phyloP scores from a whole-genome alignment of 108 stramenopile species.

The Fistulifera solaris region DNA sequence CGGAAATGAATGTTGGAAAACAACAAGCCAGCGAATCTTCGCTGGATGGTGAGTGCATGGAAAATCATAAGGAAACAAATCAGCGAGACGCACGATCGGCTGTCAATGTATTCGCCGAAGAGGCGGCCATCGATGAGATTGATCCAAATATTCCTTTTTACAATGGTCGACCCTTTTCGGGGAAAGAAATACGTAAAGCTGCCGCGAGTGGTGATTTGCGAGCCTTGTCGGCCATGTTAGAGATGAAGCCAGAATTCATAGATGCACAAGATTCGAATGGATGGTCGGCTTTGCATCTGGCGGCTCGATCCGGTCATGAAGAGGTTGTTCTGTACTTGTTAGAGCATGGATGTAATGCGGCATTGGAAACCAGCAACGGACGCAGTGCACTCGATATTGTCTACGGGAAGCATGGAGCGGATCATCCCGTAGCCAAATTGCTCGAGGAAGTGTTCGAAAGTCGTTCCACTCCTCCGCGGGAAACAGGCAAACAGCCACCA shows the following conservation, averaged over 20 bases:
- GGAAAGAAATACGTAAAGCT: not conserved
- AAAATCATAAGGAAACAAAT: not conserved
- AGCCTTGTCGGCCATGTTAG: not conserved
- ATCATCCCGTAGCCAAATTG: not conserved
- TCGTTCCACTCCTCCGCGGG: not conserved
- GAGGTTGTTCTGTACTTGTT: conserved; percentile 6
- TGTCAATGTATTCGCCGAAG: not conserved
- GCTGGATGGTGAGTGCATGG: conserved; percentile 1
- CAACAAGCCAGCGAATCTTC: not conserved
- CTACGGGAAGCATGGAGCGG: not conserved
- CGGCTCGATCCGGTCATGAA: conserved; percentile 12
- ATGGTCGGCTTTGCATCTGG: conserved; percentile 30
- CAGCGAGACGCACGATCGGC: not conserved
- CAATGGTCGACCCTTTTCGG: not conserved
- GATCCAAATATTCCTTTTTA: not conserved
- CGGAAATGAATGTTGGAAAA: not conserved
- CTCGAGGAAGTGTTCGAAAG: not conserved
- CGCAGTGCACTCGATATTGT: conserved; percentile 5
- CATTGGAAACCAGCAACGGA: conserved; percentile 1
- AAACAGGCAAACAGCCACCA: not conserved
- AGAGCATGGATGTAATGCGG: not conserved
- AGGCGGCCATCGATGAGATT: not conserved
- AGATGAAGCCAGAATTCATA: conserved; percentile 8
- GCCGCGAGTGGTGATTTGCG: not conserved
- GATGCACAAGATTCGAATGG: conserved; percentile 24